Evolutionary conservation across 2,329 filamentous ascomycete genomes (phyloP), one percentile per base, ranked within the genome.

Genomic region (Neurospora sp.): DNA sequence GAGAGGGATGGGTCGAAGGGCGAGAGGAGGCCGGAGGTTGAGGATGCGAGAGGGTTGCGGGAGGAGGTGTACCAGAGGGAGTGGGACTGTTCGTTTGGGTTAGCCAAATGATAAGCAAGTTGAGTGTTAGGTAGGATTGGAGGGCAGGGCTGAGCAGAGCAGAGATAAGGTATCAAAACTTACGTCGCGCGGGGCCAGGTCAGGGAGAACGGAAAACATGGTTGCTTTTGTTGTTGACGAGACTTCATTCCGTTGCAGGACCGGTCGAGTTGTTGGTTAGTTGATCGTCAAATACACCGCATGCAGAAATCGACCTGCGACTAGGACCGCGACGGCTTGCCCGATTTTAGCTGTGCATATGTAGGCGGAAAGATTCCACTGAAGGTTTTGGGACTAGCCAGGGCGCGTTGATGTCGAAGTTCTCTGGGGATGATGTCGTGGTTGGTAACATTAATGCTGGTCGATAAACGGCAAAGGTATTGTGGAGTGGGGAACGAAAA

Each of bases 51-150:
- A 19, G 85, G 85, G 76, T 82, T 83, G 68, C 88, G 85, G 6
- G 89, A 85, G 13, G 90, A 89, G 40, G 86, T 87, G 78, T 92
- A 92, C 91, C 91, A 93, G 71, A 93, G 85, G 68, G 88, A 86
- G 78, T 93, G 89, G 42, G 90, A 89, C 91, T 93, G 75, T 43
- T 66, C 39, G 33, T 17, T 42, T 69, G 58, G 52, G 69, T 77
- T 72, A 78, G 76, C 68, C 67, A 72, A 68, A 43, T 39, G 6
- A 62, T 70, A 58, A 28, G 9, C n/a, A 23, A 46, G 28, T 66
- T 15, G 38, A 36, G 69, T 38, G 38, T 66, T 67, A 39, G 66
- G 23, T 28, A 3, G 36, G n/a, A 40, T 72, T 69, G 69, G 69
- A 70, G 19, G 28, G 62, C 17, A n/a, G 13, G 8, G 15, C 52